phyloP scores from a whole-genome alignment of 2,329 filamentous ascomycete species.

The Fragosphaeria purpurea region DNA sequence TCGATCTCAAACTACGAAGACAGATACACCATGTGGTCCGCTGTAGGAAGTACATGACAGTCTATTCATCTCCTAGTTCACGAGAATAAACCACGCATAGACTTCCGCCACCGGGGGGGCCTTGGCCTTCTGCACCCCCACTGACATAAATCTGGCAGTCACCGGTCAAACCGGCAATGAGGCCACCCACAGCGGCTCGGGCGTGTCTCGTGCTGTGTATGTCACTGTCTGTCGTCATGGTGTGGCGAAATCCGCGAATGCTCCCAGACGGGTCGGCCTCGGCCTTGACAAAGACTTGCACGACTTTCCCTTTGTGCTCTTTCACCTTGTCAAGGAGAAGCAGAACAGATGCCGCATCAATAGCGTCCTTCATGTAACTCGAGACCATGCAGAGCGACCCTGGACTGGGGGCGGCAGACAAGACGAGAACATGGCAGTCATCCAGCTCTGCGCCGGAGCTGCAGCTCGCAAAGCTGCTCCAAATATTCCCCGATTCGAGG shows the following conservation, averaged over 20 bases:
- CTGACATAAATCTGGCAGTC: constrained; percentile 21
- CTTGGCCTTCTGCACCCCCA: constrained; percentile 23
- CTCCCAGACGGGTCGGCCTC: constrained; percentile 19
- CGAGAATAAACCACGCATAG: constrained; percentile 19
- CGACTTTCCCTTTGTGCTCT: constrained; percentile 12
- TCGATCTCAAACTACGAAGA: no score
- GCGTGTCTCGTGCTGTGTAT: constrained; percentile 22
- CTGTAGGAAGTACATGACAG: no score
- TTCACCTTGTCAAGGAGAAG: constrained; percentile 13
- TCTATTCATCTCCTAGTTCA: background rate
- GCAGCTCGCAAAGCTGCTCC: constrained; percentile 21
- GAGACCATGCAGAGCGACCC: constrained; percentile 13
- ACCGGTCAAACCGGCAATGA: constrained; percentile 20
- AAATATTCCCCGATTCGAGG: constrained; percentile 7
- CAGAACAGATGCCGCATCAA: constrained; percentile 16
- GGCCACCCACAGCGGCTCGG: constrained; percentile 21
- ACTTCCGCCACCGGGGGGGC: constrained; percentile 20
- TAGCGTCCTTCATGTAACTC: constrained; percentile 19
- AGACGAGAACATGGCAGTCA: constrained; percentile 21
- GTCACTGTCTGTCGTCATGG: constrained; percentile 20
- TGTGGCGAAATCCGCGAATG: constrained; percentile 19
- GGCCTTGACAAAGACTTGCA: constrained; percentile 23
- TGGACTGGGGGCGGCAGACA: constrained; percentile 15
- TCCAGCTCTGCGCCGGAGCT: constrained; percentile 23
- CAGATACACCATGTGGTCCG: no score